Evolutionary conservation across 2,329 filamentous ascomycete genomes (phyloP).

Genomic region (Sporothrix brunneoviolacea): DNA sequence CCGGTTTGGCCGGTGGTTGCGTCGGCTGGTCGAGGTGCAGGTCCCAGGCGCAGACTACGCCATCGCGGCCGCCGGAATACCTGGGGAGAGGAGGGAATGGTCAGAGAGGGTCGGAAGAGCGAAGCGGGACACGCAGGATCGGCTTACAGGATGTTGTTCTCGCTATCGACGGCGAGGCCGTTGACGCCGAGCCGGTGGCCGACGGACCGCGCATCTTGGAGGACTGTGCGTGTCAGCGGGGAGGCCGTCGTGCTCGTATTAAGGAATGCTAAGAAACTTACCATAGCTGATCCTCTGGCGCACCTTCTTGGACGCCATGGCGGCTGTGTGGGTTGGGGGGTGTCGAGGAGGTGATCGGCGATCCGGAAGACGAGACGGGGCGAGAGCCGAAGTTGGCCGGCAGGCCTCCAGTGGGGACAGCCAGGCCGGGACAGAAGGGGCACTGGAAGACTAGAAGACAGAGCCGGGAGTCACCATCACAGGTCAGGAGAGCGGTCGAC

Average conservation of each 20-base stretch:
- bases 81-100: constrained; percentile 36
- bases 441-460: not conserved
- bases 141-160: constrained; percentile 78
- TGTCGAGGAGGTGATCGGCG: not conserved
- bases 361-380: not conserved
- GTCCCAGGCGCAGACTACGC: constrained; percentile 94
- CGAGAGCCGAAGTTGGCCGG: constrained; percentile 1
- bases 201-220: constrained; percentile 56
- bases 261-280: constrained; percentile 30
- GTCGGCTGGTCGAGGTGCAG: constrained; percentile 59
- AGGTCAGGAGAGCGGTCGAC: not conserved
- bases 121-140: not conserved
- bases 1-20: constrained; percentile 10
- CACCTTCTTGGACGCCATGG: constrained; percentile 55
- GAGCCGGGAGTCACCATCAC: constrained; percentile 1
- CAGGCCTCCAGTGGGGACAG: not conserved
- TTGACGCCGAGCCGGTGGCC: constrained; percentile 94
- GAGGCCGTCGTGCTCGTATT: not conserved
- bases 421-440: not conserved
- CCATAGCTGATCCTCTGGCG: constrained; percentile 62
- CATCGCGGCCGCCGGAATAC: constrained; percentile 93
- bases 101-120: not conserved
- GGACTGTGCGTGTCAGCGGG: constrained; percentile 36
- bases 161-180: constrained; percentile 78
- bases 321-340: constrained; percentile 21